Evolutionary conservation across 2,329 filamentous ascomycete species (phyloP), one percentile per base, ranked within the genome.

Genomic region (Trichothecium roseum): DNA sequence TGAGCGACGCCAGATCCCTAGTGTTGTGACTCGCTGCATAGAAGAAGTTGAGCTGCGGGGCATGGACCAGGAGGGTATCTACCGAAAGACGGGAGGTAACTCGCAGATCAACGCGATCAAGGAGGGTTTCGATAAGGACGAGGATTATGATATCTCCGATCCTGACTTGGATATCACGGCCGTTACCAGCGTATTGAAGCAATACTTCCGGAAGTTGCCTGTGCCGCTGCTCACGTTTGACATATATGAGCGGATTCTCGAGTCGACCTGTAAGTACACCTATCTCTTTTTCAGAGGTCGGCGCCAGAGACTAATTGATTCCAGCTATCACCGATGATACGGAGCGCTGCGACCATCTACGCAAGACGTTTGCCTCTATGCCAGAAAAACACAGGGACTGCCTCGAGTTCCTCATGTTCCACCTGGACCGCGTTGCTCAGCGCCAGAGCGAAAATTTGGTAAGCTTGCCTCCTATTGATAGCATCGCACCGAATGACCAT

Each of bases 1-100:
- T 51, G 91, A 98, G 59, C 84, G 84, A 43, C 80, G 84, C 36
- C 79, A 89, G 49, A 89, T 98, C 42, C 91, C 91, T 32, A 81
- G 78, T 42, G 84, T 98, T 18, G 84, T 98, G 30, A 89, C 79
- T 32, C 82, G 87, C 32, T 98, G 91, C 59, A 94, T 98, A 46
- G 85, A 94, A 54, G 89, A 98, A 60, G 91, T 98, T 28, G 91
- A 98, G 58, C 65, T 91, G 16, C 80, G 91, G 54, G 91, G 89
- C 60, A 94, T 98, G 85, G 88, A 96, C 50, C 76, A 93, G 47
- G 91, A 96, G 62, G 91, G 91, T 42, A 94, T 98, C 48, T 98
- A 98, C 63, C 80, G 91, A 51, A 98, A 98, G 69, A 94, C 88
- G 34, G 91, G 91, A 38, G 91, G 88, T 45, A 87, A 83, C 49